A percentile compares a stretch with the other conserved stretches of the same genome.
phyloP scores from a whole-genome alignment of 1,139 yeast genomes.

The Geotrichum restrictum region DNA sequence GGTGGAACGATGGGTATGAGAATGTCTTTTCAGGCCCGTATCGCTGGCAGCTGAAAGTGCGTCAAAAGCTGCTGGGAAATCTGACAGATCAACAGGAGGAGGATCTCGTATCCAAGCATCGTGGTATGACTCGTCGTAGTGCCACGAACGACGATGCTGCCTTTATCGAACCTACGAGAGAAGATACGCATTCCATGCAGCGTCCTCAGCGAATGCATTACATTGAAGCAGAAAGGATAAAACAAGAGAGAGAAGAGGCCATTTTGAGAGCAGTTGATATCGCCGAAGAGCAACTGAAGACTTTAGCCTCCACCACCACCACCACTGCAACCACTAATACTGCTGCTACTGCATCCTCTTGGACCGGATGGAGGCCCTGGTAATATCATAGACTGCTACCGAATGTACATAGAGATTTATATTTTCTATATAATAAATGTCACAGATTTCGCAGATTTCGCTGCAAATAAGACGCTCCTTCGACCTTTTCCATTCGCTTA shows the following conservation, averaged over 20 bases:
- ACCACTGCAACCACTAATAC: not conserved
- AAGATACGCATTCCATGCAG: slow-evolving; percentile 47
- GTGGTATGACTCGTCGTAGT: slow-evolving; percentile 30
- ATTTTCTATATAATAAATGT: not conserved
- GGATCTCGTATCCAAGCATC: slow-evolving; percentile 51
- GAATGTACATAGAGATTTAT: slow-evolving; percentile 4
- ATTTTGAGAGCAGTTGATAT: slow-evolving; percentile 54
- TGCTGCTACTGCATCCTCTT: not conserved
- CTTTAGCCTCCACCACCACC: not conserved
- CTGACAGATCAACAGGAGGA: slow-evolving; percentile 57
- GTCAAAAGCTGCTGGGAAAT: slow-evolving; percentile 51
- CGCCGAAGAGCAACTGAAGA: slow-evolving; percentile 33
- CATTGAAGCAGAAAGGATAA: slow-evolving; percentile 67
- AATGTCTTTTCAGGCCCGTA: slow-evolving; percentile 69
- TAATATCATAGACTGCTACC: too few relatives aligned
- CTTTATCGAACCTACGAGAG: slow-evolving; percentile 40
- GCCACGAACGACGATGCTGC: slow-evolving; percentile 32
- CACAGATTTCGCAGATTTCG: not conserved
- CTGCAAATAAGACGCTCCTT: not conserved
- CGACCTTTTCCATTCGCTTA: too few relatives aligned
- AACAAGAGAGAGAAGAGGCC: slow-evolving; percentile 67
- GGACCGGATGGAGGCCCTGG: slow-evolving; percentile 6
- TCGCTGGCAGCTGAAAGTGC: slow-evolving; percentile 53
- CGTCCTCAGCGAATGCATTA: slow-evolving; percentile 71
- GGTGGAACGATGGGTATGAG: slow-evolving; percentile 84